Percentiles rank a stretch among this genome's conserved stretches.
Evolutionary conservation across 2,329 filamentous ascomycete species (phyloP).

Genomic region (Neofusicoccum parvum): DNA sequence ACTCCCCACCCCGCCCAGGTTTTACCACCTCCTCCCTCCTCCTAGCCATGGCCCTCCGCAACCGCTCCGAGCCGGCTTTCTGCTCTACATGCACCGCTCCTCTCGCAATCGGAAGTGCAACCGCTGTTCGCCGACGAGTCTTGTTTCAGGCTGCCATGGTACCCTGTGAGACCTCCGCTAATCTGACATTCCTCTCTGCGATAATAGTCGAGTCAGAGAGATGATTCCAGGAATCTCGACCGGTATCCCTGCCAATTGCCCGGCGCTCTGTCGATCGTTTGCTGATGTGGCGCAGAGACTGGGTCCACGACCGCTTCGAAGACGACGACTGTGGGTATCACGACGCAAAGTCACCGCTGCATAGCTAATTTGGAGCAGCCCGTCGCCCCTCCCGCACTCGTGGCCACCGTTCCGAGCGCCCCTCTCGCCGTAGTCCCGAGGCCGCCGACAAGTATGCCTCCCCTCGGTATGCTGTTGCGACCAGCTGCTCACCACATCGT

Average conservation of each 20-base stretch:
- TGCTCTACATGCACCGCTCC: slow-evolving; percentile 27
- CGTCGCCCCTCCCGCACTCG: slow-evolving; percentile 25
- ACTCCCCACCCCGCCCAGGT: slow-evolving; percentile 12
- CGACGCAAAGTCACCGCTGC: slow-evolving; percentile 25
- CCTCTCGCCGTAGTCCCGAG: slow-evolving; percentile 28
- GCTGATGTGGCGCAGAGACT: slow-evolving; percentile 63
- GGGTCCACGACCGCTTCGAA: slow-evolving; percentile 91
- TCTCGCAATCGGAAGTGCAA: slow-evolving; percentile 23
- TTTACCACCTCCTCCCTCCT: slow-evolving; percentile 33
- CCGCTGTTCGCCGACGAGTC: slow-evolving; percentile 36
- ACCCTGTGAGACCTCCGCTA: slow-evolving; percentile 32
- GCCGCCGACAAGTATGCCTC: neutral
- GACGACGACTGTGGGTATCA: slow-evolving; percentile 52
- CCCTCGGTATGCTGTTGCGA: neutral
- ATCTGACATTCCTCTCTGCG: slow-evolving; percentile 38
- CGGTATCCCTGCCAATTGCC: slow-evolving; percentile 53
- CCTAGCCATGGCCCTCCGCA: slow-evolving; percentile 34
- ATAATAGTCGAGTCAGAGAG: slow-evolving; percentile 42
- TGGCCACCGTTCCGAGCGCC: slow-evolving; percentile 27
- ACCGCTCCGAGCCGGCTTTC: slow-evolving; percentile 16
- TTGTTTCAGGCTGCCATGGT: slow-evolving; percentile 26
- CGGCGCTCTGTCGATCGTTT: slow-evolving; percentile 25
- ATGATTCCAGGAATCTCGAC: slow-evolving; percentile 68
- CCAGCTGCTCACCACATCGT: neutral
- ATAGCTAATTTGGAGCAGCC: slow-evolving; percentile 22